Conservation (phyloP, 805 yeast genomes). For the Wickerhamomyces chaumierensis region DNA sequence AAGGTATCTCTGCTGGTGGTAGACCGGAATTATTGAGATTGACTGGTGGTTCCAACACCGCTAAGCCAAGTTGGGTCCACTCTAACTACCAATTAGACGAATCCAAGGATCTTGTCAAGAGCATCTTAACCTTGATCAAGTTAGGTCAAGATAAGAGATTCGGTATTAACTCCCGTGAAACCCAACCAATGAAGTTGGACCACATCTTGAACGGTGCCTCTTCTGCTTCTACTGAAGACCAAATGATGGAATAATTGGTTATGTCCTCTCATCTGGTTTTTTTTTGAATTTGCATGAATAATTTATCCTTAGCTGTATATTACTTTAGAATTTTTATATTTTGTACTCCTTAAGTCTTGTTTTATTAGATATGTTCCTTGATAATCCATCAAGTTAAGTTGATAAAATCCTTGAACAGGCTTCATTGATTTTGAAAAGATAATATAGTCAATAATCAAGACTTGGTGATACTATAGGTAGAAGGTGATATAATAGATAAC, state of each 20-base stretch:
- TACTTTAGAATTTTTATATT: background rate
- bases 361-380: too few relatives aligned
- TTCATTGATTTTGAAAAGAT: too few relatives aligned
- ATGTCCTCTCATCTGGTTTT: background rate
- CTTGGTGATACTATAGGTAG: too few relatives aligned
- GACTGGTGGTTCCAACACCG: conserved; percentile 64
- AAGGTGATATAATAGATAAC: too few relatives aligned
- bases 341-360: background rate
- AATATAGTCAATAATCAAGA: too few relatives aligned
- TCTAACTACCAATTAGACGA: conserved; percentile 56
- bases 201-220: conserved; percentile 1
- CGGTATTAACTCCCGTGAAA: conserved; percentile 56
- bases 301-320: background rate
- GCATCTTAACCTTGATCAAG: conserved; percentile 43
- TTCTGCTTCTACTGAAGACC: background rate
- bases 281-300: background rate
- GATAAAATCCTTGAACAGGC: too few relatives aligned
- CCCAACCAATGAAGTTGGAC: conserved; percentile 38
- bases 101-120: conserved; percentile 27
- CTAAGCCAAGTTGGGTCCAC: conserved; percentile 81
- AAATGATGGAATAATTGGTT: background rate
- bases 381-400: too few relatives aligned
- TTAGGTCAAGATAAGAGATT: conserved; percentile 58
- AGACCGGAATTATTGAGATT: conserved; percentile 58
- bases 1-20: conserved; percentile 26